Base-by-base conservation (phyloP, 2,329 filamentous ascomycete species). In the Alternaria sp. region DNA sequence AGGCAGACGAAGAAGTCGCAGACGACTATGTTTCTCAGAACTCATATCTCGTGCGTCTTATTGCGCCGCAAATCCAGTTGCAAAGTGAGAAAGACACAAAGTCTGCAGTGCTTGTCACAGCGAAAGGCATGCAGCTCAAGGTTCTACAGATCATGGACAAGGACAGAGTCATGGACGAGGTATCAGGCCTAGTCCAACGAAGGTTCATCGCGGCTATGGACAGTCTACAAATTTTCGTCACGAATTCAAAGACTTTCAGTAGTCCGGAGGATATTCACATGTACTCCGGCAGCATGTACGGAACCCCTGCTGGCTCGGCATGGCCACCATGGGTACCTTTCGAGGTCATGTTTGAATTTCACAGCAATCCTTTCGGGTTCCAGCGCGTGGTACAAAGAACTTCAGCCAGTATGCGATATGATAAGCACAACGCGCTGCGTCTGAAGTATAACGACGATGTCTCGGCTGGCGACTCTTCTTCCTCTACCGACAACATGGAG, bases 301-400 rank as follows among this genome's bases (percentile, higher is more conserved):
- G 96, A 38, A 90, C 93, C 30, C 88, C 92, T 41, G 85, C 87
- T 36, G 93, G 93, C 9, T 92, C 93, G 3, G 89, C 92, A 16
- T 99, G 96, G 95, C 95, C 95, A 11, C 95, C 95, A 0, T 99
- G 95, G 95, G 92, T 98, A 47, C 95, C 95, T 0, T 90, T 99
- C 82, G 95, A 99, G 80, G 92, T 97, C 70, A 97, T 99, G 90
- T 97, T 97, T 72, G 94, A 98, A 78, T 99, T 97, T 78, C 84
- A 94, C 66, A 86, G 91, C 6, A 94, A 96, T 77, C 94, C 95
- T 0, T 97, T 97, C 73, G 95, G 96, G n/a, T 99, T 99, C 83
- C 94, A 94, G 76, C 89, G 95, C 61, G 94, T 99, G 30, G 94
- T 99, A 11, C 93, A 98, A 77, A 94, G 96, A 78, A 99, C 95